Base-by-base conservation (phyloP, 352 stramenopile genomes). In the Phytophthora parvispora region DNA sequence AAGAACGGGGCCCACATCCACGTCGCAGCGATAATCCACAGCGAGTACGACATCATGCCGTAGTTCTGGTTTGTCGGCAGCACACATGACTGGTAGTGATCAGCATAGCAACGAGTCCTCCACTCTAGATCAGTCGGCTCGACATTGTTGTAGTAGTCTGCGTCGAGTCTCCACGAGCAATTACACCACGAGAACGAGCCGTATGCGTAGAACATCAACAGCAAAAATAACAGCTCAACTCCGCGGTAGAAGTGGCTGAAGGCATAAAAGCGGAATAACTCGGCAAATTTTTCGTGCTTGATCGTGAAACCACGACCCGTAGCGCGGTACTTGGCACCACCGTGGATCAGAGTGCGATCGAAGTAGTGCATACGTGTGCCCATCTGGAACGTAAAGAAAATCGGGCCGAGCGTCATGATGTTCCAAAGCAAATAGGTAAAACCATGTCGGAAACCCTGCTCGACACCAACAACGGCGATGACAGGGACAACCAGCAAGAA, bases 341-440 rank as follows among this genome's bases (percentile, higher is more conserved):
- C 98, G 64, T 99, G 97, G 43, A 99, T 88, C 72, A 99, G 88
- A 20, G 97, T 99, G 64, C 99, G 97, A 48, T 98, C 94, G 77
- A 99, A 99, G 86, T 99, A 99, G 78, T 99, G 93, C 73, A 98
- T 98, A 77, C 98, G 97, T 16, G 97, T 99, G 60, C 99, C 97
- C 84, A 99, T 99, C 75, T 99, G 97, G 85, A 99, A 99, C 69
- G 99, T 99, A 72, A 99, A 99, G 83, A 99, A 99, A 34, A 99
- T 84, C n/a, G 98, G 98, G 48, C 97, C 98, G n/a, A 98, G 94
- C 43, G 97, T 99, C 34, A 98, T 78, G 64, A 98, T 96, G 66
- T 99, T 98, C 85, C 98, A 97, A 27, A 98, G 69, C 56, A 99
- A 83, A 64, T 95, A 96, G 7, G 84, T 97, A 58, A 98, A 86